Conservation (phyloP, 345 rosid genomes). For the Melaleuca quinquenervia region DNA sequence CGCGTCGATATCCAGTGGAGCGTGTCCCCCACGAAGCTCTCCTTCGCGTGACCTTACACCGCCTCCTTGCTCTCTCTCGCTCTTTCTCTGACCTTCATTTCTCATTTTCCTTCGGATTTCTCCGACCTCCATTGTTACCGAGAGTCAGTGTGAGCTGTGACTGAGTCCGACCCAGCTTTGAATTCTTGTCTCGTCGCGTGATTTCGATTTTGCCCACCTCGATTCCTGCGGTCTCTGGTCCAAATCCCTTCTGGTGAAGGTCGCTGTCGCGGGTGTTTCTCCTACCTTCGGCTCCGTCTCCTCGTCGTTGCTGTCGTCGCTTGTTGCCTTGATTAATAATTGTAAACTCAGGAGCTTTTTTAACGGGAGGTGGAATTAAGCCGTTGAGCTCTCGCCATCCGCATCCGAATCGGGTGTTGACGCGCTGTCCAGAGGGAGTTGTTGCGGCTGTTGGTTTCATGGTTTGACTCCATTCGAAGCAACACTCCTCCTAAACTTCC, state of each 20-base stretch:
- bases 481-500: constrained; percentile 10
- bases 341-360: not conserved
- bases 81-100: not conserved
- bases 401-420: constrained; percentile 10
- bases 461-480: constrained; percentile 76
- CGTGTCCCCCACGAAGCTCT: not conserved
- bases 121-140: not conserved
- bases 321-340: not conserved
- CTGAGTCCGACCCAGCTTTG: not conserved
- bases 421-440: not conserved
- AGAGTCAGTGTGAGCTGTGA: not conserved
- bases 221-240: not conserved
- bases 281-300: not conserved
- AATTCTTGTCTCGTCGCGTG: not conserved
- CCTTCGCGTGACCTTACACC: not conserved
- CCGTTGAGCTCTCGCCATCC: constrained; percentile 87
- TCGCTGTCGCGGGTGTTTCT: not conserved
- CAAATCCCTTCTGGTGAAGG: not conserved
- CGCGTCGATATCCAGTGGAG: not conserved
- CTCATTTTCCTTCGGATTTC: not conserved
- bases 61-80: not conserved
- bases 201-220: not conserved
- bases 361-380: not conserved
- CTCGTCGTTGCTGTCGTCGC: not conserved
- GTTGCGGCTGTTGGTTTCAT: constrained; percentile 13